Evolutionary conservation across 2,329 filamentous ascomycete genomes (phyloP).

Genomic region (Biscogniauxia marginata): DNA sequence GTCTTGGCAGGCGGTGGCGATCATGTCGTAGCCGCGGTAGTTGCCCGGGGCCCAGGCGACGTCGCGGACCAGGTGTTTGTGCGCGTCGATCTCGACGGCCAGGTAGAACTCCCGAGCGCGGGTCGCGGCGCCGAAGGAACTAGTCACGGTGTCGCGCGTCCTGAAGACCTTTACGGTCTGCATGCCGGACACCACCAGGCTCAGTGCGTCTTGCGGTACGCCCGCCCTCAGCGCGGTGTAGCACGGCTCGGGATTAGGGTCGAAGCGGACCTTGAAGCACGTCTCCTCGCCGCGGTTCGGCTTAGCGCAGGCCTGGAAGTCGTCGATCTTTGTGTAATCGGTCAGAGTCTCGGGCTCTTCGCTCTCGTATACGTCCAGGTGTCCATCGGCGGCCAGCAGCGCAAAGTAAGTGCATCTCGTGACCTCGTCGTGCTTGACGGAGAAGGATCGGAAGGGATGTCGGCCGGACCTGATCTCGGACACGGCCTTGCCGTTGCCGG

Average conservation of each 20-base stretch:
- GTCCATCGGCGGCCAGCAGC: slow-evolving; percentile 78
- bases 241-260: slow-evolving; percentile 81
- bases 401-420: slow-evolving; percentile 81
- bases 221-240: slow-evolving; percentile 76
- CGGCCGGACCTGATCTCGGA: slow-evolving; percentile 58
- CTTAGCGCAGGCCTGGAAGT: slow-evolving; percentile 69
- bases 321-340: slow-evolving; percentile 73
- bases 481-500: slow-evolving; percentile 44
- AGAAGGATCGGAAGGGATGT: slow-evolving; percentile 76
- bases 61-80: slow-evolving; percentile 78
- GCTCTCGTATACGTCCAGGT: slow-evolving; percentile 79
- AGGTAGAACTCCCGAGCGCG: slow-evolving; percentile 79
- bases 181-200: slow-evolving; percentile 84
- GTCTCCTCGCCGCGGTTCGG: slow-evolving; percentile 82
- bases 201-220: slow-evolving; percentile 75
- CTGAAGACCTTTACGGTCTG: slow-evolving; percentile 80
- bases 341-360: slow-evolving; percentile 78
- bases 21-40: slow-evolving; percentile 82
- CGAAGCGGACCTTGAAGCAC: slow-evolving; percentile 81
- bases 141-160: slow-evolving; percentile 59
- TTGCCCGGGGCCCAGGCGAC: slow-evolving; percentile 92
- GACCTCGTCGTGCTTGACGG: slow-evolving; percentile 79
- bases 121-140: slow-evolving; percentile 49
- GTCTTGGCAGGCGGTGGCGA: slow-evolving; percentile 92
- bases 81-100: slow-evolving; percentile 71